Base-by-base conservation (phyloP, 768 basidiomycete species). In the Cubamyces lactineus region DNA sequence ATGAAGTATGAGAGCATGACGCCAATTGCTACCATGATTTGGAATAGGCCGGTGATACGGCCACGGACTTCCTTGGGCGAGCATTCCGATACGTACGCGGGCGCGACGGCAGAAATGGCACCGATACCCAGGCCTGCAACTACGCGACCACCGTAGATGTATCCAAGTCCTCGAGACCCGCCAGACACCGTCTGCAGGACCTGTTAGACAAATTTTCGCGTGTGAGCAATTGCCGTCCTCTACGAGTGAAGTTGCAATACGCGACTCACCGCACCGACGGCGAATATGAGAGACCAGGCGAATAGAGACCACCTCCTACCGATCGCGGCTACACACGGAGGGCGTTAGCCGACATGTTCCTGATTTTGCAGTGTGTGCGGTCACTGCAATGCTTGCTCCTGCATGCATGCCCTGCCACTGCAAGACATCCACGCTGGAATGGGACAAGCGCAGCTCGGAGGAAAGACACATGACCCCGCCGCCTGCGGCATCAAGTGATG, bases 1-100 rank as follows among this genome's bases (percentile, higher is more conserved):
- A 91, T 80, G 72, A 90, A 92, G 73, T 92, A 92, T 0, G 88
- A 90, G 59, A 94, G 78, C 86, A 93, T 92, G 62, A 92, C 92
- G 53, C 92, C 93, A 51, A 85, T 78, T 23, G 91, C 89, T n/a
- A 91, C 92, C 84, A 92, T 88, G 73, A 95, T 85, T 72, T 94
- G 93, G 81, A 94, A 94, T 28, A 91, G 70, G 46, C 92, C 92
- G 0, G 91, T 93, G 66, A 94, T 91, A 51, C 90, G 82, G 6
- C 92, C 93, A 61, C 94, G 87, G 3, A 93, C 89, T 23, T 91
- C 81, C 71, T 94, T 95, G 6, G 94, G 94, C 1, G 87, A 82
- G 72, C 92, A 93, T 73, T 96, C 94, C 13, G 90, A 88, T 19
- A 94, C 92, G 70, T 85, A 96, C 0, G 91, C 86, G 7, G 93